A percentile compares a stretch with the other conserved stretches of the same genome.
Conservation (phyloP, 495 filamentous ascomycete genomes). For the Apodospora peruviana region DNA sequence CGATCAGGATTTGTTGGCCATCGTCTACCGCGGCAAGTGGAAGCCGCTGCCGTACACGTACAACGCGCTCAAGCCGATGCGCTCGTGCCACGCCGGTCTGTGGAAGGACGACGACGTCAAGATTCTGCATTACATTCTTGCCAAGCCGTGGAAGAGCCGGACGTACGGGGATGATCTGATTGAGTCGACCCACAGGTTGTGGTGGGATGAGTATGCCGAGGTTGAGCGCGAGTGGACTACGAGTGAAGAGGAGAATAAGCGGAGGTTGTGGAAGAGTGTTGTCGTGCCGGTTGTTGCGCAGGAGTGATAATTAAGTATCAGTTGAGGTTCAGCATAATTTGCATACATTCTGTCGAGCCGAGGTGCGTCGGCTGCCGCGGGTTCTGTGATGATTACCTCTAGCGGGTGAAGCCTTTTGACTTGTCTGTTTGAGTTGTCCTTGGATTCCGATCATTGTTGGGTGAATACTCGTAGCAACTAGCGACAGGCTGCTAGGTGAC, state of each 20-base stretch:
- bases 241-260: slow-evolving; percentile 20
- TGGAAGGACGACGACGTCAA: slow-evolving; percentile 32
- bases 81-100: slow-evolving; percentile 23
- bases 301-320: slow-evolving; percentile 21
- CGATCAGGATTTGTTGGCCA: slow-evolving; percentile 35
- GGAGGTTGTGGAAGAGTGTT: slow-evolving; percentile 27
- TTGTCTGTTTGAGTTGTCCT: too few species aligned
- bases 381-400: too few species aligned
- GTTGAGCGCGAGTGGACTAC: slow-evolving; percentile 32
- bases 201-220: slow-evolving; percentile 31
- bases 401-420: too few species aligned
- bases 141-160: slow-evolving; percentile 35
- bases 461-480: too few species aligned
- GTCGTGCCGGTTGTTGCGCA: slow-evolving; percentile 35
- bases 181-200: slow-evolving; percentile 32
- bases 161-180: slow-evolving; percentile 25
- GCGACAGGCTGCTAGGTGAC: too few species aligned
- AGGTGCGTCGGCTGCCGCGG: too few species aligned
- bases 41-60: slow-evolving; percentile 33
- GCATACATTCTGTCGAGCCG: too few species aligned
- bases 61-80: slow-evolving; percentile 37
- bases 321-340: too few species aligned
- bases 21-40: slow-evolving; percentile 32
- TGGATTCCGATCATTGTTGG: too few species aligned
- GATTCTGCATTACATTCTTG: slow-evolving; percentile 33